Evolutionary conservation across 805 yeast genomes (phyloP).

Genomic region (Saccharomycopsis oosterbeekiorum): DNA sequence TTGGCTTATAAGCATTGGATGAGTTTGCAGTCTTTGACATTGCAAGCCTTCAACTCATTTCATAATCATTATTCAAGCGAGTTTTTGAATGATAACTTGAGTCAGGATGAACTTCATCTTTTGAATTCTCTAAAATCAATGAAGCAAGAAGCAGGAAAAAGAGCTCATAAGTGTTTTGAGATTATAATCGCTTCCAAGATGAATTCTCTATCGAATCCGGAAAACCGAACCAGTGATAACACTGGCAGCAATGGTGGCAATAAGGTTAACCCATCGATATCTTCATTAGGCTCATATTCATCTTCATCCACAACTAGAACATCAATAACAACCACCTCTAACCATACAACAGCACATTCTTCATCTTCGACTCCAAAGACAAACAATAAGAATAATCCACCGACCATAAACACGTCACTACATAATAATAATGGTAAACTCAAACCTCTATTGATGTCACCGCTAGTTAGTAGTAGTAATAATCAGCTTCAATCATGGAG

Average conservation of each 20-base stretch:
- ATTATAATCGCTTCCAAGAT: slow-evolving; percentile 4
- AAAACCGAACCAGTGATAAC: neutral
- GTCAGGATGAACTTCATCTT: slow-evolving; percentile 10
- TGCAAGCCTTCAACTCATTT: neutral
- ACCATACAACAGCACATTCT: neutral
- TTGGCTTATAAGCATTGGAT: slow-evolving; percentile 19
- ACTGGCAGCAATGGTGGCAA: neutral
- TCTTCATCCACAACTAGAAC: neutral
- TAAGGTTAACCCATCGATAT: neutral
- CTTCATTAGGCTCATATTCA: neutral
- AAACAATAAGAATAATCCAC: neutral
- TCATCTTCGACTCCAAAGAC: neutral
- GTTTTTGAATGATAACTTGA: neutral
- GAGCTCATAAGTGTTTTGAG: slow-evolving; percentile 16
- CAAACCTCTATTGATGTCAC: neutral
- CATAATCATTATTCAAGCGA: neutral
- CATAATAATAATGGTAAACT: neutral
- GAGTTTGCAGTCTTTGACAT: slow-evolving; percentile 13
- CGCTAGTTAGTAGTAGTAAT: neutral
- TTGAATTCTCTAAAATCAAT: neutral
- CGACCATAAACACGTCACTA: neutral
- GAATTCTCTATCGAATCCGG: neutral
- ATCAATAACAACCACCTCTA: neutral
- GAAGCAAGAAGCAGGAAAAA: slow-evolving; percentile 1
- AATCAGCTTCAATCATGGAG: neutral